A percentile compares a stretch with the other conserved stretches of the same genome.
Conservation (phyloP, 805 yeast species). For the Zygoascus flipseniorum region DNA sequence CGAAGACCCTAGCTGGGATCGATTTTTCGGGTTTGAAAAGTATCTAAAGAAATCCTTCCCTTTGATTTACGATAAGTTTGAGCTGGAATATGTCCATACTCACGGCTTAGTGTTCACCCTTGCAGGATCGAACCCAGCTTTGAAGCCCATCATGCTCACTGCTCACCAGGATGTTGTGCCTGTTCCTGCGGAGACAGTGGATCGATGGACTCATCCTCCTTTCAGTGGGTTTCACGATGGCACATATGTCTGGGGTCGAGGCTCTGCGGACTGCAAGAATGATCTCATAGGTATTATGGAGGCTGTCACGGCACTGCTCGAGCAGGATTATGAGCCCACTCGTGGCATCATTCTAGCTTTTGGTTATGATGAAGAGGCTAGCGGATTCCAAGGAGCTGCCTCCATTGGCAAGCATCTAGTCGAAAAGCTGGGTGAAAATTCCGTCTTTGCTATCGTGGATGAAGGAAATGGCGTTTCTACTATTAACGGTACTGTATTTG, state of each 20-base stretch:
- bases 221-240: conserved; percentile 63
- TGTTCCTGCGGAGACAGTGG: conserved; percentile 45
- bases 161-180: conserved; percentile 85
- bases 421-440: conserved; percentile 50
- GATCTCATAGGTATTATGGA: conserved; percentile 58
- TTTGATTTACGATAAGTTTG: conserved; percentile 37
- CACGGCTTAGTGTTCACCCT: conserved; percentile 58
- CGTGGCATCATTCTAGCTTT: conserved; percentile 57
- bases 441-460: conserved; percentile 58
- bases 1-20: conserved; percentile 43
- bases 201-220: conserved; percentile 61
- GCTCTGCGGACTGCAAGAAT: conserved; percentile 69
- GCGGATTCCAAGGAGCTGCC: conserved; percentile 56
- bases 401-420: conserved; percentile 39
- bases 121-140: conserved; percentile 41
- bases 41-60: conserved; percentile 52
- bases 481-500: conserved; percentile 40
- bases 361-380: conserved; percentile 76
- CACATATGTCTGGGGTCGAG: conserved; percentile 62
- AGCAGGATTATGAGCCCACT: conserved; percentile 45
- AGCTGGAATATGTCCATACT: conserved; percentile 48
- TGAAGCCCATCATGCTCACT: conserved; percentile 59
- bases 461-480: conserved; percentile 47
- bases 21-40: conserved; percentile 41
- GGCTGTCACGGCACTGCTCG: conserved; percentile 48